Evolutionary conservation across 1,284 basidiomycete genomes (phyloP), one percentile per base, ranked within the genome.

Genomic region (Rhizoctonia solani): DNA sequence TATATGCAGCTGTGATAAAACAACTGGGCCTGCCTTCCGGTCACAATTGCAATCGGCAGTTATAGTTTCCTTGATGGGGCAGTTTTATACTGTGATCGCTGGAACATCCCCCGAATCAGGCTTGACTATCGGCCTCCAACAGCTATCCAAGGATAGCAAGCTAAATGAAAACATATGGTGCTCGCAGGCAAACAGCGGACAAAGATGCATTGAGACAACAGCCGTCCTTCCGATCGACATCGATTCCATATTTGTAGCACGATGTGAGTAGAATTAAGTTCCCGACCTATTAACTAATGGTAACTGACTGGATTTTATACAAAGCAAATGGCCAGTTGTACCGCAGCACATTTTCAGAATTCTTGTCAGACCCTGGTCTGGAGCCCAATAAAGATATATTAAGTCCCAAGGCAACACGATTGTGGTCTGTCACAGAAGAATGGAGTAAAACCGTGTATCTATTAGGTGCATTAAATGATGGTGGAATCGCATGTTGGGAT

Each of bases 391-490:
- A 83, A 32, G 59, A 75, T 0, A 71, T 83, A 1, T 73, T 89
- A 16, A 74, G 79, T 47, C 86, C 84, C 0, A 74, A 74, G 30
- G 77, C 91, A 47, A 73, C 79, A 16, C 78, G 78, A 13, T 75
- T 92, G 41, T 83, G 86, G 72, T 70, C 82, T 21, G 80, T 85
- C 4, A 79, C 81, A 54, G 85, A 87, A 69, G 76, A 79, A 16
- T 75, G 83, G 39, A 87, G 84, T 0, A 81, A 81, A 27, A 83
- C 89, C 67, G 80, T 76, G 16, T 81, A 85, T 30, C 76, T 93
- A 16, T 76, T 90, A 16, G 89, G 88, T 13, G 90, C 91, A 4
- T 83, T 82, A 0, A 86, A 89, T 68, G 87, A 91, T 73, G 91
- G 91, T 2, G 86, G 86, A 0, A 81, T 92, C 25, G 84, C 83